Evolutionary conservation across 2,329 filamentous ascomycete genomes (phyloP).

Genomic region (Neoascochyta sp.): DNA sequence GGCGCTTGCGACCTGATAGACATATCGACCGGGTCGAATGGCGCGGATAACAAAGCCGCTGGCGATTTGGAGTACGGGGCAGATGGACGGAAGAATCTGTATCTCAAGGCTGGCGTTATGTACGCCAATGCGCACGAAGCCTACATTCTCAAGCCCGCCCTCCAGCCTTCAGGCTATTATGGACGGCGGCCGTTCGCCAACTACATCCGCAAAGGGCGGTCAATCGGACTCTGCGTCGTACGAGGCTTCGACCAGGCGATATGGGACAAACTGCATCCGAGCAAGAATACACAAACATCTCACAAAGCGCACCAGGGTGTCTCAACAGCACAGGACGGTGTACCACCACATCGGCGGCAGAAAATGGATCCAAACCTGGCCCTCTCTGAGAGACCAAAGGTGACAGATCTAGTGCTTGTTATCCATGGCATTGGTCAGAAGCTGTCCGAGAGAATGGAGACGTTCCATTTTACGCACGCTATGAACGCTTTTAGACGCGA

Average conservation of each 20-base stretch:
- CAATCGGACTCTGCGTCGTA: constrained; percentile 81
- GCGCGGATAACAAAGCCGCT: constrained; percentile 48
- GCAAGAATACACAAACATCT: constrained; percentile 40
- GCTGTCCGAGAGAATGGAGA: constrained; percentile 88
- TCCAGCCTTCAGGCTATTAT: constrained; percentile 82
- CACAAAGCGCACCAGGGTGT: constrained; percentile 45
- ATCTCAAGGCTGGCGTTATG: constrained; percentile 75
- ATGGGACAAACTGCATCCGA: constrained; percentile 72
- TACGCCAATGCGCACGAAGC: constrained; percentile 76
- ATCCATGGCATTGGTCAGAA: constrained; percentile 97
- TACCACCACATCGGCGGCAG: constrained; percentile 38
- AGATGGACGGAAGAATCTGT: constrained; percentile 54
- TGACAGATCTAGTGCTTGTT: constrained; percentile 84
- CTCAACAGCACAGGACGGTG: constrained; percentile 44
- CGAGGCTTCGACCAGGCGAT: constrained; percentile 76
- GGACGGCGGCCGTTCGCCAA: constrained; percentile 76
- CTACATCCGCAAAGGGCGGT: constrained; percentile 73
- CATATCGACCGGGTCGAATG: constrained; percentile 44
- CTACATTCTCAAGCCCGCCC: constrained; percentile 79
- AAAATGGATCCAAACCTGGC: constrained; percentile 58
- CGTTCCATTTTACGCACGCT: constrained; percentile 94
- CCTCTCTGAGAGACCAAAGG: constrained; percentile 62
- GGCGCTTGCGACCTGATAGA: constrained; percentile 48
- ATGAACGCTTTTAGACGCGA: constrained; percentile 86
- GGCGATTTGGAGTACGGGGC: constrained; percentile 43